Conservation (phyloP, 108 stramenopile genomes). For the Conticribra weissflogii region DNA sequence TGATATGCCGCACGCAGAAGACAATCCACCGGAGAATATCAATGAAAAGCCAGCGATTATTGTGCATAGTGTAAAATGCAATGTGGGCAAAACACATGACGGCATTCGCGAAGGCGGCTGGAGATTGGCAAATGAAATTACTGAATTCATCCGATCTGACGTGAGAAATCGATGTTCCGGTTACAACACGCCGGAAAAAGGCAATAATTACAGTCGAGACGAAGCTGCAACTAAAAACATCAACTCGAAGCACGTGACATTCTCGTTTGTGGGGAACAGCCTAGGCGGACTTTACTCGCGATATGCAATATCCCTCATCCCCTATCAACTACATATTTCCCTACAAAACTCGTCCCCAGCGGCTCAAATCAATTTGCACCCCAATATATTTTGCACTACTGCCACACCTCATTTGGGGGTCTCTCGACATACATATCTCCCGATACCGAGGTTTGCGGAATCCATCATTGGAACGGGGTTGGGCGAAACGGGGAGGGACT, state of each 20-base stretch:
- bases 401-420: constrained; percentile 87
- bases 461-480: constrained; percentile 62
- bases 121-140: constrained; percentile 74
- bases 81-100: constrained; percentile 79
- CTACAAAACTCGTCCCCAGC: constrained; percentile 12
- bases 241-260: constrained; percentile 49
- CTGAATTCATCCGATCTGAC: constrained; percentile 57
- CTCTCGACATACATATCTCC: constrained; percentile 76
- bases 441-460: constrained; percentile 75
- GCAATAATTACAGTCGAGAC: too few relatives aligned
- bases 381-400: constrained; percentile 85
- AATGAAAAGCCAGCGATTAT: constrained; percentile 36
- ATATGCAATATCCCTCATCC: constrained; percentile 70
- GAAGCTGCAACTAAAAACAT: constrained; percentile 1
- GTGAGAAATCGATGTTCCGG: constrained; percentile 50
- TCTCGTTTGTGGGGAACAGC: constrained; percentile 85
- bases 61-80: constrained; percentile 69
- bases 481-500: constrained; percentile 68
- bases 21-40: not conserved
- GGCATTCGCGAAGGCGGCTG: constrained; percentile 80
- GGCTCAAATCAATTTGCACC: constrained; percentile 41
- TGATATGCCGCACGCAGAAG: not conserved
- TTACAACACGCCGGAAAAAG: too few relatives aligned
- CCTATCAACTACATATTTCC: constrained; percentile 48
- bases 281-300: constrained; percentile 86